Evolutionary conservation across 768 basidiomycete species (phyloP), one percentile per base, ranked within the genome.

Genomic region (Podaxis sp.): DNA sequence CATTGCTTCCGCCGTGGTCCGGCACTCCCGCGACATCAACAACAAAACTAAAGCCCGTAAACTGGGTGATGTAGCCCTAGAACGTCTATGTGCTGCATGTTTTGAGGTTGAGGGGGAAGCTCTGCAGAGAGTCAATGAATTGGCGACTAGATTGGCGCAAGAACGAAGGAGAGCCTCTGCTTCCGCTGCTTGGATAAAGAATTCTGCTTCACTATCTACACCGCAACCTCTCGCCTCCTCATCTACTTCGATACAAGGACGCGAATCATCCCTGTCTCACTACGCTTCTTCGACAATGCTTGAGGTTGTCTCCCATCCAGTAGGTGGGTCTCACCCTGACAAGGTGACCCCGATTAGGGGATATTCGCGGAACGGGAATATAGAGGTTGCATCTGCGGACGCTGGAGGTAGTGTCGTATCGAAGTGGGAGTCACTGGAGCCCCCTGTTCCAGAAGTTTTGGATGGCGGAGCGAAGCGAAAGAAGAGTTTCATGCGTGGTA

Each of bases 1-100:
- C 57, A 78, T 95, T 61, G 84, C 87, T 8, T 90, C 91, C 6
- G 84, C 88, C 51, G 82, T 96, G n/a, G 84, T 88, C 40, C 87
- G 92, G 38, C 80, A 84, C 66, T 83, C 85, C 25, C 75, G 77
- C 65, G 76, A 80, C 57, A 76, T 79, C 55, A 73, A 75, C 37
- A 70, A 74, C 29, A 73, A 67, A 25, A 67, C 71, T n/a, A 25
- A 29, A 8, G 52, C 53, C 41, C 68, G 70, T 19, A 76, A 77
- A 33, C 67, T 66, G 15, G 72, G 74, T 15, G 82, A 84, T 65
- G 60, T 68, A 37, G 70, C 76, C 8, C 65, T 92, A 47, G 77
- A 82, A 19, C 83, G 85, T 57, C 80, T 93, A 46, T 87, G 82
- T 70, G 71, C 77, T 27, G 79, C 73, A 63, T 93, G 91, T 71